Percentiles rank a stretch among this genome's conserved stretches.
Conservation (phyloP, 805 yeast genomes). For the Candida lessepsii region DNA sequence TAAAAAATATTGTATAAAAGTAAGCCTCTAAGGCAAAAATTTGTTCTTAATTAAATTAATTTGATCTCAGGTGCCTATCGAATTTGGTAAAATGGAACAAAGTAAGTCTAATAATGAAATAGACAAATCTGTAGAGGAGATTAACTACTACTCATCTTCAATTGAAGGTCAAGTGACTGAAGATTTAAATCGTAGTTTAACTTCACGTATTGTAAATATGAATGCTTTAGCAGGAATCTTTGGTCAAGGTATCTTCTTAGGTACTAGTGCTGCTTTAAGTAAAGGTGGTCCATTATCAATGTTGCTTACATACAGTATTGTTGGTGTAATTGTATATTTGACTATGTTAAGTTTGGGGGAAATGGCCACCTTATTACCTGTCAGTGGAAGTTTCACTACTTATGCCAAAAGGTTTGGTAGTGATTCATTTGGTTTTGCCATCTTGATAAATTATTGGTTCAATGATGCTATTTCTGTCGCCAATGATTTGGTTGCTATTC, state of each 20-base stretch:
- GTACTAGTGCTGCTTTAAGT: conserved; percentile 31
- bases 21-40: neutral
- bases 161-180: conserved; percentile 16
- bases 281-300: conserved; percentile 35
- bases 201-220: conserved; percentile 31
- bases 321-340: conserved; percentile 46
- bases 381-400: conserved; percentile 53
- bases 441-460: conserved; percentile 50
- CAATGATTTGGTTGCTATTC: conserved; percentile 47
- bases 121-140: neutral
- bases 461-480: conserved; percentile 51
- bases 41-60: neutral
- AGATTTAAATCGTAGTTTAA: conserved; percentile 22
- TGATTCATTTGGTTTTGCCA: conserved; percentile 52
- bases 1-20: too few relatives aligned
- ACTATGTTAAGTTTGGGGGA: conserved; percentile 57
- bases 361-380: conserved; percentile 55
- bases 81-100: neutral
- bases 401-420: conserved; percentile 50
- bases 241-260: conserved; percentile 35
- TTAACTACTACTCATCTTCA: conserved; percentile 1
- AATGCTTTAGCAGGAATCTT: conserved; percentile 37
- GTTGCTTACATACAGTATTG: conserved; percentile 33
- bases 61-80: too few relatives aligned
- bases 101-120: neutral